Evolutionary conservation across 2,329 filamentous ascomycete species (phyloP), one percentile per base, ranked within the genome.

Genomic region (Setomelanomma holmii): DNA sequence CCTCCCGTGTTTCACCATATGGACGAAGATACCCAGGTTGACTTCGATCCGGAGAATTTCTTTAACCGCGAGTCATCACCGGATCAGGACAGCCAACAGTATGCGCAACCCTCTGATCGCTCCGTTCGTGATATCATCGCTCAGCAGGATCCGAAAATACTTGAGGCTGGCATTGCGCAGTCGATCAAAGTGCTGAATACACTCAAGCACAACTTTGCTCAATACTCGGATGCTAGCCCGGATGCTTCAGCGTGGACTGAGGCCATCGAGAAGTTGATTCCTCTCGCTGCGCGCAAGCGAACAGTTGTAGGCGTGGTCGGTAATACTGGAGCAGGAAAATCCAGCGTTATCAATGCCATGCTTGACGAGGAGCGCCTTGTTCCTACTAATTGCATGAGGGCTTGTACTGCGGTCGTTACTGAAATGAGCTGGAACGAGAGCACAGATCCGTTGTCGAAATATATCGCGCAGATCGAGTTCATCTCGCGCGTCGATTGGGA

Each of bases 311-410:
- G 84, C 5, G 81, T 88, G 1, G 80, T 86, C 2, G 86, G 85
- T 1, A 84, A 81, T 47, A 88, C 86, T 0, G 85, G 85, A 0
- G 80, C 82, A 1, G 86, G 86, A 0, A 89, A 88, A 62, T 84
- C 80, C 17, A 84, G 82, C 1, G 74, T 87, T 0, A 86, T 88
- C 66, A 88, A 88, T 60, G 85, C 85, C 0, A 63, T 88, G 27
- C 74, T 88, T 0, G 84, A 87, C 23, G 83, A 88, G 59, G 83
- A 87, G 56, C 76, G 80, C n/a, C 71, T 84, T 14, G 77, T 78
- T 0, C 79, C 81, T 0, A 84, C 82, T 0, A 84, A 82, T 56
- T 84, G 84, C 63, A 83, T 87, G 79, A 74, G 83, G 22, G 85
- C 85, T 1, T 87, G 84, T 50, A 88, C 85, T 0, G 84, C 84